Evolutionary conservation across 164 flowering plant genomes (phyloP).

Genomic region (grape (Vitis vinifera)): DNA sequence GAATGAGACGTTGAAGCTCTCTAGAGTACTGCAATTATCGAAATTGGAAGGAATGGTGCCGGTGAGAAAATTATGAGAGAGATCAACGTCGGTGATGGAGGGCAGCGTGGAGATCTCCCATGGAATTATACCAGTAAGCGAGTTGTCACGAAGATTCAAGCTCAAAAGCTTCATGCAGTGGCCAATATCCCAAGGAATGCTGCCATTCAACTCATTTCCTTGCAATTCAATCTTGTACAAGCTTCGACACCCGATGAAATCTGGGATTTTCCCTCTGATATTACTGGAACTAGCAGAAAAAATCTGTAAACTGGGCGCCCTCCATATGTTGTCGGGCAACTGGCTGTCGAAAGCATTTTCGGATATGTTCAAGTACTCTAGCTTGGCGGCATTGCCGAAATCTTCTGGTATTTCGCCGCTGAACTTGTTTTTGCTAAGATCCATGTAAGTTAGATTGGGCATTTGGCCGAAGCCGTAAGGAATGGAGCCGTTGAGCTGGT

Average conservation of each 20-base stretch:
- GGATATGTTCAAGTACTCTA: conserved; percentile 66
- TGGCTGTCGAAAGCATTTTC: conserved; percentile 37
- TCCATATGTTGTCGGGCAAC: conserved; percentile 71
- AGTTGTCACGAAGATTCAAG: conserved; percentile 55
- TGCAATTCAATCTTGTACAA: conserved; percentile 75
- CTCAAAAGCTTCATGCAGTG: conserved; percentile 74
- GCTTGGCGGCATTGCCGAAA: conserved; percentile 41
- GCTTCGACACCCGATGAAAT: conserved; percentile 62
- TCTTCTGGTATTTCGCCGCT: conserved; percentile 69
- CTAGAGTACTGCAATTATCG: conserved; percentile 62
- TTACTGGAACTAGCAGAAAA: conserved; percentile 55
- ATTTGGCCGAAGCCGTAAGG: conserved; percentile 65
- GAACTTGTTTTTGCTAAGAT: conserved; percentile 66
- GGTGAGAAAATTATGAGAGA: conserved; percentile 64
- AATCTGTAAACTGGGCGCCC: conserved; percentile 60
- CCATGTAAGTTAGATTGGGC: conserved; percentile 63
- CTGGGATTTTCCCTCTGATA: conserved; percentile 63
- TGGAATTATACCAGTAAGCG: conserved; percentile 75
- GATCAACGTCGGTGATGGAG: conserved; percentile 70
- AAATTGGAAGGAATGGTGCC: conserved; percentile 78
- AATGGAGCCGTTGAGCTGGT: conserved; percentile 65
- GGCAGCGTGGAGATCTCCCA: conserved; percentile 80
- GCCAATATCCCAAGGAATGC: conserved; percentile 76
- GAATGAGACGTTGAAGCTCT: conserved; percentile 78
- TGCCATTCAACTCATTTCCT: conserved; percentile 58